Evolutionary conservation across 805 yeast species (phyloP), one percentile per base, ranked within the genome.

Genomic region (Kregervanrija pseudodelftensis): DNA sequence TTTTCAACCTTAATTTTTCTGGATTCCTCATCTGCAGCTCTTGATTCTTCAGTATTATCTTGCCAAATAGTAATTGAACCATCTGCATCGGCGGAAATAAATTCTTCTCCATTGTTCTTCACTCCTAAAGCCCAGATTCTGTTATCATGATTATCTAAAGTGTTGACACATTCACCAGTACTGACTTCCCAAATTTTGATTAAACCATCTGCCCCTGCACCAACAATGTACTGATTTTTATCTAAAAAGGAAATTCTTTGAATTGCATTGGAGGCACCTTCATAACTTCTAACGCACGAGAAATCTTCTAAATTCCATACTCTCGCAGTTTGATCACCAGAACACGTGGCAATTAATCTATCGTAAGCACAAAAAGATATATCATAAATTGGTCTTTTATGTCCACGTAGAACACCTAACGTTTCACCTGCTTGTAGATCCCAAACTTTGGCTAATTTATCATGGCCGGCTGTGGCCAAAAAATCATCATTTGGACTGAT

Each of bases 311-410:
- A 67, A 33, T 85, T 84, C 99, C 99, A 93, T 37, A 89, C 73
- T 57, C 87, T 85, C 46, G 85, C 74, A 0, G 96, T 84, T 60
- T 22, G 28, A 63, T 91, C 99, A 51, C 98, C 97, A 32, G 95
- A 80, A n/a, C 84, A 81, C 1, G 97, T 90, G 17, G 79, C 82
- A 14, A 93, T 51, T 1, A 82, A 63, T 62, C 86, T 82, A 56
- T 88, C 96, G 63, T 73, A 85, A 33, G 79, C 79, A 56, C 88
- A 85, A 61, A 93, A 93, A 49, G 76, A 74, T 31, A 89, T 80
- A 59, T 87, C 95, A 95, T 98, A 93, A 37, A 93, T 76, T 11
- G 98, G 98, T 57, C 99, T 78, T 60, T 82, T 85, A 64, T 93
- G 99, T 13, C 96, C 97, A 49, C 80, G 79, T 50, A 93, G 68